Conservation (phyloP, 2,329 filamentous ascomycete species). For the Ophiostoma piceae region DNA sequence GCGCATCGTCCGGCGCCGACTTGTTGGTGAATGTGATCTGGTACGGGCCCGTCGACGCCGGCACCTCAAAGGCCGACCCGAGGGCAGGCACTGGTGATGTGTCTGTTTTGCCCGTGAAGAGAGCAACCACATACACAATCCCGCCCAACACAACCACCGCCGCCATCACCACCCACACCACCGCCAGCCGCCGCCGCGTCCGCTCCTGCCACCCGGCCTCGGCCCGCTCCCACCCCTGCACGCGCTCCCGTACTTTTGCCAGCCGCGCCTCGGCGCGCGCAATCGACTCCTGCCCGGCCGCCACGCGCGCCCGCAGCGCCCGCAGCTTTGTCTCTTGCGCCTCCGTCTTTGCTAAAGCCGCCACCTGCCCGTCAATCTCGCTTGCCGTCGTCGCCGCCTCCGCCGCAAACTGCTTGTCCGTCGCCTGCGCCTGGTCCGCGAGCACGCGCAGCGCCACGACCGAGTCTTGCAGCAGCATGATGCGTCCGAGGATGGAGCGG, state of each 20-base stretch:
- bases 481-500: constrained; percentile 65
- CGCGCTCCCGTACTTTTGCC: constrained; percentile 55
- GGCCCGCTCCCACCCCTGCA: constrained; percentile 62
- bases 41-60: constrained; percentile 9
- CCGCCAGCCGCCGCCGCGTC: constrained; percentile 57
- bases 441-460: constrained; percentile 62
- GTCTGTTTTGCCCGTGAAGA: no score
- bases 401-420: constrained; percentile 54
- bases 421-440: constrained; percentile 54
- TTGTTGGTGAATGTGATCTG: constrained; percentile 19
- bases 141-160: constrained; percentile 45
- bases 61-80: not conserved
- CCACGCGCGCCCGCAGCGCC: constrained; percentile 56
- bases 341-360: constrained; percentile 38
- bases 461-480: constrained; percentile 58
- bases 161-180: constrained; percentile 57
- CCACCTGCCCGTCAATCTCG: constrained; percentile 57
- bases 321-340: constrained; percentile 60
- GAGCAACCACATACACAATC: constrained; percentile 38
- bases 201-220: constrained; percentile 65
- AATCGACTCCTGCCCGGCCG: constrained; percentile 54
- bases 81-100: no score
- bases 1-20: not conserved
- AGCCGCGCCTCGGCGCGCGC: constrained; percentile 57
- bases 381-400: constrained; percentile 55